Base-by-base conservation (phyloP, 2,329 filamentous ascomycete genomes). In the Aureobasidium sp. region DNA sequence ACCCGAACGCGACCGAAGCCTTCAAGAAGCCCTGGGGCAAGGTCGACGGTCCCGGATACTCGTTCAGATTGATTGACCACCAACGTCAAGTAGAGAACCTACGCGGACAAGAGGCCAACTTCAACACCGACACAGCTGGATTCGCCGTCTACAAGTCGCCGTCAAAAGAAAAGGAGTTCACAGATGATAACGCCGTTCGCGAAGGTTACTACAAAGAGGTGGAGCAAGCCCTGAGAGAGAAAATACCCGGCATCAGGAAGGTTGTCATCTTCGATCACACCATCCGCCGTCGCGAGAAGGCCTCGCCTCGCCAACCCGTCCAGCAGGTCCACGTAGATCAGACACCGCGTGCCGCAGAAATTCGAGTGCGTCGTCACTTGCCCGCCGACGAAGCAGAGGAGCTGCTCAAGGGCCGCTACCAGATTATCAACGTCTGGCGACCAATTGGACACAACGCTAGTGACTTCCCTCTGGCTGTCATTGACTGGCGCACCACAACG, bases 231-330 rank as follows among this genome's bases (percentile, higher is more conserved):
- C 74, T 89, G 2, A 77, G 78, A 14, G 72, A 77, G 31, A 81
- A 81, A 48, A 75, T 88, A 0, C 76, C 79, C 0, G 81, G 78
- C 0, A 75, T 86, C 58, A 82, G 81, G 60, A 84, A 84, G 64
- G 79, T 90, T 12, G 79, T 85, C 63, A 86, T 89, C 63, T 90
- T 90, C 70, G 87, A 90, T 72, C 87, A 90, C 71, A 89, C 87
- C 0, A 86, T 90, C 66, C 81, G 87, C 1, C 76, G 81, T 7
- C 75, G 81, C 22, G 72, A 77, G 1, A 80, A 81, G n/a, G 71
- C 75, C 1, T 76, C 84, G 0, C 78, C 84, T 0, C 79, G 87
- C 6, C 82, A 83, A 65, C 87, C 87, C 0, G 86, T 90, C 0
- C 83, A 87, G 70, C 82, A 84, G 66, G 85, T 89, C 0, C 87